A percentile compares a stretch with the other conserved stretches of the same genome.
Evolutionary conservation across 306 rosid genomes (phyloP).

Genomic region (Arachis stenosperma): DNA sequence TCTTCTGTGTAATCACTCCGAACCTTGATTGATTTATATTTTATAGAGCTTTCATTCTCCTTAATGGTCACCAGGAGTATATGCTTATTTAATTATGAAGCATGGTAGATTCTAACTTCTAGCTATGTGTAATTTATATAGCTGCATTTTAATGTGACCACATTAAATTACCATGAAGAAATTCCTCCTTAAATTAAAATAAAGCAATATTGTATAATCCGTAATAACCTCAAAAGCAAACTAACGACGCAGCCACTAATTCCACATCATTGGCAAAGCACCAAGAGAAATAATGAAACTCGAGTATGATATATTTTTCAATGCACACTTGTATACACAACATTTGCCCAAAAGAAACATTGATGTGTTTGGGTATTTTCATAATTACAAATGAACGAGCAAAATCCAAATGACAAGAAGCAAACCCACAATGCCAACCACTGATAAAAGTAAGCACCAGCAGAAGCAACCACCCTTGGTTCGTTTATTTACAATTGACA

Average conservation of each 20-base stretch:
- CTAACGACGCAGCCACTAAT: constrained; percentile 14
- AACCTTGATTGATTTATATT: constrained; percentile 43
- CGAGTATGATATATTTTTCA: constrained; percentile 9
- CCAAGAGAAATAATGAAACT: constrained; percentile 22
- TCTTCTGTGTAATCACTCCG: constrained; percentile 50
- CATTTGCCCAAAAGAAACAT: constrained; percentile 4
- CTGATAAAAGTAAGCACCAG: constrained; percentile 74
- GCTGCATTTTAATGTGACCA: not conserved
- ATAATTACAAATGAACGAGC: constrained; percentile 63
- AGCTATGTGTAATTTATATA: not conserved
- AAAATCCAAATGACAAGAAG: constrained; percentile 59
- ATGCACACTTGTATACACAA: constrained; percentile 34
- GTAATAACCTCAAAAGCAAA: not conserved
- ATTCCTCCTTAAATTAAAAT: not conserved
- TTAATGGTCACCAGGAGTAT: not conserved
- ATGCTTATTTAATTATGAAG: not conserved
- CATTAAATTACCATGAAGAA: not conserved
- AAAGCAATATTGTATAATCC: not conserved
- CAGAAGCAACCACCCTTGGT: constrained; percentile 87
- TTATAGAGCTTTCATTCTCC: constrained; percentile 28
- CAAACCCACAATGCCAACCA: constrained; percentile 69
- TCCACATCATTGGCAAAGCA: constrained; percentile 19
- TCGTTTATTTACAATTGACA: constrained; percentile 78
- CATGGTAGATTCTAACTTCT: not conserved
- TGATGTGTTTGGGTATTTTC: constrained; percentile 9